These are phyloP conservation scores for Bretschneidera sinensis DNA, from an alignment of 345 rosid genomes.

Conservation along the genomic window DNA sequence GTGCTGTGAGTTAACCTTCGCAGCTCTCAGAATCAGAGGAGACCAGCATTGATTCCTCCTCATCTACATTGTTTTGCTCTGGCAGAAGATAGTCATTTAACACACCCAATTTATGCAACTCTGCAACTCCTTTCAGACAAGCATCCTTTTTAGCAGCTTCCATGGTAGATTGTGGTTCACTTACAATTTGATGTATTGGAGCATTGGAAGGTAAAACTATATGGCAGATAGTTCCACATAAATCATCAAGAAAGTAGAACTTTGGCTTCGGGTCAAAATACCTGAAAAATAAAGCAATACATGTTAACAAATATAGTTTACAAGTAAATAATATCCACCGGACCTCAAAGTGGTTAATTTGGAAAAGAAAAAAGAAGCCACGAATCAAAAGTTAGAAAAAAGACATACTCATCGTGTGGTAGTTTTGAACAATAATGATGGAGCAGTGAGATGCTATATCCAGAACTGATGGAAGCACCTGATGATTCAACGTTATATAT, in stretches of 20 bases:
- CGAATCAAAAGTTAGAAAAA: slow-evolving; percentile 17
- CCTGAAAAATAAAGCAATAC: slow-evolving; percentile 40
- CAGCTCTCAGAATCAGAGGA: slow-evolving; percentile 29
- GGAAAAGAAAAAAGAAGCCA: slow-evolving; percentile 5
- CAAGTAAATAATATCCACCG: slow-evolving; percentile 2
- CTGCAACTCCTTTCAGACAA: slow-evolving; percentile 72
- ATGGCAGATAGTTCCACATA: slow-evolving; percentile 69
- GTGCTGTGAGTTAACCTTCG: slow-evolving; percentile 48
- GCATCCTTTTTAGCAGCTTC: slow-evolving; percentile 86
- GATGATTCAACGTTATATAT: slow-evolving; percentile 62
- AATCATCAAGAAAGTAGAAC: slow-evolving; percentile 63
- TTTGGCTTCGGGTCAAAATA: slow-evolving; percentile 73
- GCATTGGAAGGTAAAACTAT: slow-evolving; percentile 79
- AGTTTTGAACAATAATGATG: slow-evolving; percentile 84
- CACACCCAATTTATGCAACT: slow-evolving; percentile 77
- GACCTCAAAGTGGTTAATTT: background rate
- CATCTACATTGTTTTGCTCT: slow-evolving; percentile 27
- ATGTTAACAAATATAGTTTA: slow-evolving; percentile 7
- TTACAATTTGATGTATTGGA: slow-evolving; percentile 52
- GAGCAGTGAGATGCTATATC: slow-evolving; percentile 73
- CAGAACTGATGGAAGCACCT: slow-evolving; percentile 77
- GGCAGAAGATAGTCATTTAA: slow-evolving; percentile 67
- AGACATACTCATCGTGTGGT: slow-evolving; percentile 85
- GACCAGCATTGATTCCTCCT: slow-evolving; percentile 32
- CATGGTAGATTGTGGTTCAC: slow-evolving; percentile 54